Base-by-base conservation (phyloP, 805 yeast species). In the Saccharomycopsis olivae region DNA sequence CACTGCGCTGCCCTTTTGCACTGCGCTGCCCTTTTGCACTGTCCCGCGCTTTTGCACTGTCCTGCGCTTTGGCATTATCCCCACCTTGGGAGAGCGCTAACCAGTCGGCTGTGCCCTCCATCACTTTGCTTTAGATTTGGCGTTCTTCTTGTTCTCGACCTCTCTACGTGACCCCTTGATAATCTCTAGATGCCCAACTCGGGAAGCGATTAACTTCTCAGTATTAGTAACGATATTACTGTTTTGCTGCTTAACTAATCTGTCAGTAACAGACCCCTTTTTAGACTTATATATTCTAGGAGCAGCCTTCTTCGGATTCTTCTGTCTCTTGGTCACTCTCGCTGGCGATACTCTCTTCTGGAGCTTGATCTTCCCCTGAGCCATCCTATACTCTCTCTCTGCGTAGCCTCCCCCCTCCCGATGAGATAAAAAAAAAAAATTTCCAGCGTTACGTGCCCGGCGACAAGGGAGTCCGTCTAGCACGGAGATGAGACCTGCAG, bases 141-240 rank as follows among this genome's bases (percentile, higher is more conserved):
- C 27, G 27, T 6, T 23, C 11, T 6, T 11, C 14, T 58, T 64
- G 55, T 72, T 82, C 55, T 85, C 95, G 14, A 84, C 44, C 51
- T 82, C 75, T 62, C 94, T 75, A 65, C 96, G 76, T 5, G 92
- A 78, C 13, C 98, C 98, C 59, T 84, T 87, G 48, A 89, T 64
- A 29, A 89, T 57, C 62, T 89, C 98, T 52, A 89, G 68, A 59
- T 89, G 97, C 19, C 98, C 98, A 5, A 89, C 96, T 57, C 89
- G 72, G 41, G 94, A 69, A 2, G 96, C 78, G 50, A 89, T 75
- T 42, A 86, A 67, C 61, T 75, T 86, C 61, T 89, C 98, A 3
- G 97, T 89, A 31, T 73, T 66, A 6, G 34, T 10, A 3, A 32
- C 15, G n/a, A 43, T 37, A 11, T 34, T 16, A 15, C 40, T 38